phyloP scores from a whole-genome alignment of 2,329 filamentous ascomycete species.

The Ascosphaera apis region DNA sequence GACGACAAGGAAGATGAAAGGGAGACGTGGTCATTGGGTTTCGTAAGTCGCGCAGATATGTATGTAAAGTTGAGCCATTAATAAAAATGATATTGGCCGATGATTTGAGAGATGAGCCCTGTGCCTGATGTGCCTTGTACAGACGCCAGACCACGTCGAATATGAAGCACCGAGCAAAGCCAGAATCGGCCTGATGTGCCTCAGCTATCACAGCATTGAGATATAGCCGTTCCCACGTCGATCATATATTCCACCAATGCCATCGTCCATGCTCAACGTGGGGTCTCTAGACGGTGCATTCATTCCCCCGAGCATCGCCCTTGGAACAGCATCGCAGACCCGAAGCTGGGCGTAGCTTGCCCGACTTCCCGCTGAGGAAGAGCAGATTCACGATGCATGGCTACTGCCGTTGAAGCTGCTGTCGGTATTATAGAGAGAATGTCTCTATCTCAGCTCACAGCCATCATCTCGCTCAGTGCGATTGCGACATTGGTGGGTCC shows the following conservation, averaged over 20 bases:
- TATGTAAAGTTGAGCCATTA: too few relatives aligned
- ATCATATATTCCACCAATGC: background rate
- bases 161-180: background rate
- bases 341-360: background rate
- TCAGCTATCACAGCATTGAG: background rate
- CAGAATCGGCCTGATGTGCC: background rate
- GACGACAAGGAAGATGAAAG: too few relatives aligned
- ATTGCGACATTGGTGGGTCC: background rate
- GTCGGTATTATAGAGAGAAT: too few relatives aligned
- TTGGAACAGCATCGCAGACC: background rate
- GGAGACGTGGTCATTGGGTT: too few relatives aligned
- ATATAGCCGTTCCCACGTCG: background rate
- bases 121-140: too few relatives aligned
- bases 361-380: background rate
- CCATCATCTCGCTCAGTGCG: background rate
- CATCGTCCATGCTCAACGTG: background rate
- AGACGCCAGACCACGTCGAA: too few relatives aligned
- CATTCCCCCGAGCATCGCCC: background rate
- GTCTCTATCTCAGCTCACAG: too few relatives aligned
- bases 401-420: too few relatives aligned
- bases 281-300: background rate
- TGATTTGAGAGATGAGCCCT: too few relatives aligned
- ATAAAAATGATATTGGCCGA: too few relatives aligned
- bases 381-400: too few relatives aligned
- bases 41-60: too few relatives aligned